Conservation (phyloP, 1,139 yeast species). For the Suhomyces yuchorum region DNA sequence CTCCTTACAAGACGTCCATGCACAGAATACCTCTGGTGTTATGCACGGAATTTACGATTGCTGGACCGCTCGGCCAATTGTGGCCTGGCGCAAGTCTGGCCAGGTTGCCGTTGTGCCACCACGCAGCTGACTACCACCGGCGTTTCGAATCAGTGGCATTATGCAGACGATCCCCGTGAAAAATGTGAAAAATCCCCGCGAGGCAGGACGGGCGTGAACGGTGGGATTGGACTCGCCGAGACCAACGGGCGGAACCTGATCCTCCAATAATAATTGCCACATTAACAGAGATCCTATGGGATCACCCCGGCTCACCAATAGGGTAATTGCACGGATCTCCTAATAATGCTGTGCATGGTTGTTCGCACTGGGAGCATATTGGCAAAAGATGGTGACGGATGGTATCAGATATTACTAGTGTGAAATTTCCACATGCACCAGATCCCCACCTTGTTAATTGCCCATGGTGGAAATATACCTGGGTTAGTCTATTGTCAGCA, state of each 20-base stretch:
- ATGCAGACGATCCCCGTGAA: not conserved
- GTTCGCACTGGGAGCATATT: not conserved
- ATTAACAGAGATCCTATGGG: no score
- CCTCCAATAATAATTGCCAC: no score
- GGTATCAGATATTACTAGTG: no score
- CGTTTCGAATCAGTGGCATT: not conserved
- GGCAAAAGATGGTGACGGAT: no score
- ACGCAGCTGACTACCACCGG: not conserved
- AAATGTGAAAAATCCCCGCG: not conserved
- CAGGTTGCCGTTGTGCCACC: not conserved
- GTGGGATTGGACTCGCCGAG: no score
- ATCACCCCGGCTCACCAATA: no score
- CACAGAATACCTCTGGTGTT: not conserved
- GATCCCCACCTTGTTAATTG: not conserved
- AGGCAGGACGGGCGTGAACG: no score
- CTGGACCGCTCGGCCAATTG: not conserved
- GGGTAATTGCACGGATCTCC: no score
- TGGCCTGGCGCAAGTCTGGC: not conserved
- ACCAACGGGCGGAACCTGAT: no score
- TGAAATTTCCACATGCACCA: not conserved
- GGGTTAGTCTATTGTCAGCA: no score
- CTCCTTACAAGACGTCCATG: not conserved
- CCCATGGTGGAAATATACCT: not conserved
- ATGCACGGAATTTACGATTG: not conserved
- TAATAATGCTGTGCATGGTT: not conserved